phyloP scores from a whole-genome alignment of 1,284 basidiomycete genomes.

The Boletellus deceptivus region DNA sequence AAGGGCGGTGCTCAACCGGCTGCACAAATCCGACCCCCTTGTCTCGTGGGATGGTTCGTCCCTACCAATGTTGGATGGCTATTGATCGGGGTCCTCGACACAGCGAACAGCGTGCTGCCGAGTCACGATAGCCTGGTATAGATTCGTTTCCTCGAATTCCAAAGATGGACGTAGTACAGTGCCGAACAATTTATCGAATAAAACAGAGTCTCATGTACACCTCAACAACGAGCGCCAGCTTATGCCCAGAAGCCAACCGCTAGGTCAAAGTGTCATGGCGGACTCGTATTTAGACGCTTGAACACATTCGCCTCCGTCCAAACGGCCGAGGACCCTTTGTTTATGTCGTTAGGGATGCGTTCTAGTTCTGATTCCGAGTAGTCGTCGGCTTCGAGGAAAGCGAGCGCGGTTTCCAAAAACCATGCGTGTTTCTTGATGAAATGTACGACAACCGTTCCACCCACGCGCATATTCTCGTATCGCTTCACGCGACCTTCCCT shows the following conservation, averaged over 20 bases:
- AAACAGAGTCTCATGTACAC: slow-evolving; percentile 6
- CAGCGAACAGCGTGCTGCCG: background rate
- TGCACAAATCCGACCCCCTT: slow-evolving; percentile 31
- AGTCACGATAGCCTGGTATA: slow-evolving; percentile 4
- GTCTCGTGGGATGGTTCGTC: slow-evolving; percentile 16
- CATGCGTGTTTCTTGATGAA: slow-evolving; percentile 97
- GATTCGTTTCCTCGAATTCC: slow-evolving; percentile 3
- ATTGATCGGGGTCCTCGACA: slow-evolving; percentile 12
- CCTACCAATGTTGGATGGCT: slow-evolving; percentile 34
- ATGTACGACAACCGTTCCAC: slow-evolving; percentile 94
- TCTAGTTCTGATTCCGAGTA: slow-evolving; percentile 39
- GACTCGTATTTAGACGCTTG: slow-evolving; percentile 13
- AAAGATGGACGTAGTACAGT: slow-evolving; percentile 9
- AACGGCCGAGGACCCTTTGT: slow-evolving; percentile 22
- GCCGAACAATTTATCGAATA: slow-evolving; percentile 22
- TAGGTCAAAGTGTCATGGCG: slow-evolving; percentile 3
- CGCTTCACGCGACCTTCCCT: slow-evolving; percentile 68
- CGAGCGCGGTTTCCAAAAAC: slow-evolving; percentile 92
- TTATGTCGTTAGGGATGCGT: slow-evolving; percentile 4
- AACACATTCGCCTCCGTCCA: slow-evolving; percentile 31
- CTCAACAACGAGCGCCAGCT: background rate
- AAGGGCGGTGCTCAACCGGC: slow-evolving; percentile 44
- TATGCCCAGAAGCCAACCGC: background rate
- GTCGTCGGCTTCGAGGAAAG: slow-evolving; percentile 78
- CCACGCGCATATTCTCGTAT: slow-evolving; percentile 71